phyloP scores from a whole-genome alignment of 768 basidiomycete genomes.

The Lactifluus subvellereus region DNA sequence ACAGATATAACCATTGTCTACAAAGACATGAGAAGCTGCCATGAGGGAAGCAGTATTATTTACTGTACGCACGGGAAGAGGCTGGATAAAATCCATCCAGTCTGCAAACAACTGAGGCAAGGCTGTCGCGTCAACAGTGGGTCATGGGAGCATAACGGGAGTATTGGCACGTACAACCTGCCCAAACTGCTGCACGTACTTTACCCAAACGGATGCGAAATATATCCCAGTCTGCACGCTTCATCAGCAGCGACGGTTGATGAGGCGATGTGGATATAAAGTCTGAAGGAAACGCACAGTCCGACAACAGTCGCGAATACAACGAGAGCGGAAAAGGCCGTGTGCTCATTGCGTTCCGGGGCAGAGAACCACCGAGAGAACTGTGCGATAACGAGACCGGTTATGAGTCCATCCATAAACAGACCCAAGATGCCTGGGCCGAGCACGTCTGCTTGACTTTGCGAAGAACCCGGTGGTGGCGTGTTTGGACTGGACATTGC shows the following conservation, averaged over 20 bases:
- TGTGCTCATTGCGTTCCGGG: background rate
- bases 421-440: conserved; percentile 3
- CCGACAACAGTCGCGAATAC: conserved; percentile 9
- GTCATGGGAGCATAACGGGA: background rate
- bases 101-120: background rate
- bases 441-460: background rate
- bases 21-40: background rate
- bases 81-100: background rate
- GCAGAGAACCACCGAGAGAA: conserved; percentile 10
- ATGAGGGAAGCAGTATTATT: background rate
- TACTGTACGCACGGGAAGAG: conserved; percentile 1
- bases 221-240: conserved; percentile 7
- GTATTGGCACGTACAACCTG: background rate
- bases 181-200: conserved; percentile 1
- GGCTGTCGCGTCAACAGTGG: background rate
- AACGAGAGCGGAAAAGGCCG: background rate
- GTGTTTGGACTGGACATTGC: background rate
- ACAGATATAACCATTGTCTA: conserved; percentile 1
- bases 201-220: background rate
- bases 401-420: conserved; percentile 1
- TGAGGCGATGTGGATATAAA: background rate
- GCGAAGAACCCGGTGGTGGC: background rate
- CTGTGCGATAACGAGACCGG: conserved; percentile 9
- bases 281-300: background rate
- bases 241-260: background rate